These are phyloP conservation scores for Arabidopsis lyrata DNA, from an alignment of 441 rosid species.

Conservation along the genomic window DNA sequence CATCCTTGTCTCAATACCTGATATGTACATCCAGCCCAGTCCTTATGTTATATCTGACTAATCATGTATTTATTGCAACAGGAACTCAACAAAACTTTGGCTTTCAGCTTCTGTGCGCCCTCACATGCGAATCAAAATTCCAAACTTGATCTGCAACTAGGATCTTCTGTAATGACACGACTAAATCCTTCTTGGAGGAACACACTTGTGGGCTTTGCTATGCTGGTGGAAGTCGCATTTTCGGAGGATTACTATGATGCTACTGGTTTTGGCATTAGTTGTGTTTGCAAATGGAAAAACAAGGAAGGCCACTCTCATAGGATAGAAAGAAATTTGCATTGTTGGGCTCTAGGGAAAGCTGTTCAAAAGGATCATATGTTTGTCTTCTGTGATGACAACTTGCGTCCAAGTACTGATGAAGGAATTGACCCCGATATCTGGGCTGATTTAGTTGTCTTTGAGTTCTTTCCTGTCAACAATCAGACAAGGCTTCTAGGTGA, in stretches of 20 bases:
- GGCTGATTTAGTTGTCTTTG: conserved; percentile 21
- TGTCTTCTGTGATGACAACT: conserved; percentile 10
- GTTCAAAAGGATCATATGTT: conserved; percentile 6
- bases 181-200: neutral
- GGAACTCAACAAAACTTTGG: neutral
- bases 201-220: conserved; percentile 19
- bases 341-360: neutral
- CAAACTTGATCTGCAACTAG: neutral
- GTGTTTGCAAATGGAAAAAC: conserved; percentile 28
- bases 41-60: neutral
- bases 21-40: neutral
- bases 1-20: neutral
- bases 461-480: neutral
- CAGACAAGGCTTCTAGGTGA: neutral
- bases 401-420: neutral
- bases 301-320: neutral
- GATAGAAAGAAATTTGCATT: neutral
- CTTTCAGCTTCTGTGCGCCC: conserved; percentile 18
- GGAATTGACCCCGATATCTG: neutral
- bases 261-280: neutral
- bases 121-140: neutral
- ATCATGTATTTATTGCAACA: neutral
- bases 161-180: neutral
- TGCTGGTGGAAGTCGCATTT: conserved; percentile 20
- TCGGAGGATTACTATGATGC: neutral